Percentiles rank a stretch among this genome's conserved stretches.
Conservation (phyloP, 2,329 filamentous ascomycete genomes). For the Amesomyces nigricolor region DNA sequence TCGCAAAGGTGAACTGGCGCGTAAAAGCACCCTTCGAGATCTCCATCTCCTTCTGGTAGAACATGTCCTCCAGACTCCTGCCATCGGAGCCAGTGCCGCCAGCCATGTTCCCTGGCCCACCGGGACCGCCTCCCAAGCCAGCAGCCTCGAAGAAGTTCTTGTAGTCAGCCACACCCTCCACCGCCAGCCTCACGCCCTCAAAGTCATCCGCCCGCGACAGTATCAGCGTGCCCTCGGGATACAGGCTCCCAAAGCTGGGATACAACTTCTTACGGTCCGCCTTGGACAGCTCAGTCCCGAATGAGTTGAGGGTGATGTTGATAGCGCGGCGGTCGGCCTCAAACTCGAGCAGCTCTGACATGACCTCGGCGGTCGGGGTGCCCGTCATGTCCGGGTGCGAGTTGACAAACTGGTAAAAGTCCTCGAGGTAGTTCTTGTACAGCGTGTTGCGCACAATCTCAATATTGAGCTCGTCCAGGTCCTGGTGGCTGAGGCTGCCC, state of each 20-base stretch:
- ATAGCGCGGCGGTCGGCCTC: constrained; percentile 95
- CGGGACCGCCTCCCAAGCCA: constrained; percentile 65
- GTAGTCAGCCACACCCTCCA: constrained; percentile 90
- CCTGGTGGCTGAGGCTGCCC: constrained; percentile 89
- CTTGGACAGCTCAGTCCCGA: constrained; percentile 93
- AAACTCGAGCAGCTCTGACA: constrained; percentile 93
- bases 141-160: constrained; percentile 93
- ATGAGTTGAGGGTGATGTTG: constrained; percentile 98
- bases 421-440: constrained; percentile 99
- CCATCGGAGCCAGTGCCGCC: constrained; percentile 74
- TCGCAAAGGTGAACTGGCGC: constrained; percentile 87
- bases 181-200: constrained; percentile 86
- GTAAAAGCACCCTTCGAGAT: constrained; percentile 94
- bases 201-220: constrained; percentile 90
- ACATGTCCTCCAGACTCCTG: constrained; percentile 91
- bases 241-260: constrained; percentile 82
- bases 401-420: constrained; percentile 94
- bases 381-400: constrained; percentile 78
- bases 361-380: constrained; percentile 87
- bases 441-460: constrained; percentile 98
- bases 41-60: constrained; percentile 99
- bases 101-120: constrained; percentile 76
- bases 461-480: constrained; percentile 97
- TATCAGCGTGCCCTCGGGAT: constrained; percentile 93
- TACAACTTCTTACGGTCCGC: constrained; percentile 93